A percentile compares a stretch with the other conserved stretches of the same genome.
phyloP scores from a whole-genome alignment of 306 rosid species.

The Ormosia emarginata region DNA sequence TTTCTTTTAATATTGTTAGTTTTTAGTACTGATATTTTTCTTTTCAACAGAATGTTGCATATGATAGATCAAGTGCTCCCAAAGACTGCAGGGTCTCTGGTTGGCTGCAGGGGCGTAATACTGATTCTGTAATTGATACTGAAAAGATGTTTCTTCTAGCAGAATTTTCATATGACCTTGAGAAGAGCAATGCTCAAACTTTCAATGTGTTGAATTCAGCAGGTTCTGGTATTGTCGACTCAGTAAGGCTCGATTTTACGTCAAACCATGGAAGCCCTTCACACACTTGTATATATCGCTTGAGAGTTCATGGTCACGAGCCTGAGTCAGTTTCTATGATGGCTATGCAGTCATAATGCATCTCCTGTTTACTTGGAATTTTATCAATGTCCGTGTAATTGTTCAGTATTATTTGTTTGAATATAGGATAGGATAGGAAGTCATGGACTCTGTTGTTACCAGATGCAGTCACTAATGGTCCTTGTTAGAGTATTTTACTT shows the following conservation, averaged over 20 bases:
- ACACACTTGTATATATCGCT: conserved; percentile 91
- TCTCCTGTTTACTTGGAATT: conserved; percentile 5
- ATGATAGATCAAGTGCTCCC: conserved; percentile 84
- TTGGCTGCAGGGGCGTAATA: conserved; percentile 60
- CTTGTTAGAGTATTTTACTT: conserved; percentile 25
- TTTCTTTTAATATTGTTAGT: neutral
- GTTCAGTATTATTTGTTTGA: conserved; percentile 32
- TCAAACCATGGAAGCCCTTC: conserved; percentile 90
- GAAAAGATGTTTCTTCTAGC: conserved; percentile 52
- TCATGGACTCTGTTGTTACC: conserved; percentile 17
- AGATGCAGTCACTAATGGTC: conserved; percentile 14
- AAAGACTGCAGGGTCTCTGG: conserved; percentile 88
- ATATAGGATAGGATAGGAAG: conserved; percentile 40
- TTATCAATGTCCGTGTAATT: conserved; percentile 23
- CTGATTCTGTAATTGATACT: conserved; percentile 27
- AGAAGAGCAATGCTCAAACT: conserved; percentile 96
- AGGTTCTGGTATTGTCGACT: conserved; percentile 47
- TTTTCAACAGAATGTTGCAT: conserved; percentile 77
- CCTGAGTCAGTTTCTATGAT: conserved; percentile 59
- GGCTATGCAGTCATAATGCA: conserved; percentile 43
- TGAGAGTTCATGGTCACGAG: conserved; percentile 86
- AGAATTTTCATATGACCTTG: conserved; percentile 78
- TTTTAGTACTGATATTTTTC: conserved; percentile 4
- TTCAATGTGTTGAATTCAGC: conserved; percentile 48
- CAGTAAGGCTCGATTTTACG: conserved; percentile 74